Evolutionary conservation across 1,284 basidiomycete genomes (phyloP).

Genomic region (Sanghuangporus sanghuang): DNA sequence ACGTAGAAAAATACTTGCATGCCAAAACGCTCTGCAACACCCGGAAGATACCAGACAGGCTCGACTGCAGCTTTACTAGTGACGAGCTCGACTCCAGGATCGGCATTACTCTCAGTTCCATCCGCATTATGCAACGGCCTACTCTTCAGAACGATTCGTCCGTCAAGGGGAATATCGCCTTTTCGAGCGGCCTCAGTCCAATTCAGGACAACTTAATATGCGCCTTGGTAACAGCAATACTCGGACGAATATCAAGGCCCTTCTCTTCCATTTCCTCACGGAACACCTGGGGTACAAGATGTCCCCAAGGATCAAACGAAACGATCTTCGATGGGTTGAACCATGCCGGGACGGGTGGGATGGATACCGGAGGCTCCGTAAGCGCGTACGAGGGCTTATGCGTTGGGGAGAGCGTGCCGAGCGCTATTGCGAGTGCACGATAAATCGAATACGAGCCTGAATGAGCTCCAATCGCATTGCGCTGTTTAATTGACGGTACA

Average conservation of each 20-base stretch:
- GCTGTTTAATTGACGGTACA: conserved; percentile 77
- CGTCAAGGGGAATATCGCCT: conserved; percentile 78
- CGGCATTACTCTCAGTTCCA: conserved; percentile 48
- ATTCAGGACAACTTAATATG: conserved; percentile 89
- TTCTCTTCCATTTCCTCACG: conserved; percentile 56
- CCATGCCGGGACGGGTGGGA: conserved; percentile 83
- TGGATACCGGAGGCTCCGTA: conserved; percentile 85
- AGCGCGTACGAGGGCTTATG: conserved; percentile 85
- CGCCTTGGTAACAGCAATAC: conserved; percentile 85
- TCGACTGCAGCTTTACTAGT: conserved; percentile 89
- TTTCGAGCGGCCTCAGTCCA: conserved; percentile 78
- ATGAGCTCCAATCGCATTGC: conserved; percentile 94
- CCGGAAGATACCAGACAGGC: conserved; percentile 93
- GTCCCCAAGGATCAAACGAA: conserved; percentile 93
- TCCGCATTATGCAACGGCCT: conserved; percentile 56
- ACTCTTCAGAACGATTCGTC: conserved; percentile 74
- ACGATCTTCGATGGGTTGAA: conserved; percentile 82
- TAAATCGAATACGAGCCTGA: conserved; percentile 94
- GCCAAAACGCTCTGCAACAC: conserved; percentile 85
- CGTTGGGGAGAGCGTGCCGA: conserved; percentile 81
- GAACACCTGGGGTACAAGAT: conserved; percentile 81
- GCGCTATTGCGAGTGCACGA: conserved; percentile 85
- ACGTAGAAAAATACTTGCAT: conserved; percentile 52
- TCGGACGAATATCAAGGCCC: conserved; percentile 80
- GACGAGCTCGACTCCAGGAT: conserved; percentile 83